A percentile compares a stretch with the other conserved stretches of the same genome.
Conservation (phyloP, 2,329 filamentous ascomycete species). For the Immersiporthe knoxdaviesiana region DNA sequence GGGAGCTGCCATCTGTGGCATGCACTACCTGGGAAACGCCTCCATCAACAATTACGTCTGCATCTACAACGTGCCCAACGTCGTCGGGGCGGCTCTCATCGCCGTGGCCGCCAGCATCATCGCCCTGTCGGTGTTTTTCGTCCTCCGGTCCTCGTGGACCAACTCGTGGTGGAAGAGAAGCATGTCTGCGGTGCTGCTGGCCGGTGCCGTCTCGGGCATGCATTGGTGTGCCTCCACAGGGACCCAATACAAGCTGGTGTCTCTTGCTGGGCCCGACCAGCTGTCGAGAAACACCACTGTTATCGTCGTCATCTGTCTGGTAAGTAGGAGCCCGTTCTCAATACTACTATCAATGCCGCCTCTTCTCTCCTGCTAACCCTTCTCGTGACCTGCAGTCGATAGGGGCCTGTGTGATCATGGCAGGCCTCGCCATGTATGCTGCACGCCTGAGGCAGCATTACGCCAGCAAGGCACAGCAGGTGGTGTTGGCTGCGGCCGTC, state of each 20-base stretch:
- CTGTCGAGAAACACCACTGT: constrained; percentile 67
- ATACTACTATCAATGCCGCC: not conserved
- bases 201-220: constrained; percentile 80
- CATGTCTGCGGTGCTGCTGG: constrained; percentile 68
- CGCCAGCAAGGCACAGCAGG: constrained; percentile 63
- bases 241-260: constrained; percentile 66
- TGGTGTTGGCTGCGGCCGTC: constrained; percentile 62
- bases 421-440: constrained; percentile 57
- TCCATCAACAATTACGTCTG: constrained; percentile 78
- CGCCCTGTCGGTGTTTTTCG: constrained; percentile 77
- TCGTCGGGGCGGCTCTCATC: constrained; percentile 72
- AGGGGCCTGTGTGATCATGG: constrained; percentile 63
- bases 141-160: constrained; percentile 75
- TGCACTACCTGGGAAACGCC: constrained; percentile 88
- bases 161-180: constrained; percentile 76
- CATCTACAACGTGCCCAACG: constrained; percentile 59
- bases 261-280: constrained; percentile 46
- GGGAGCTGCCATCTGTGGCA: constrained; percentile 76
- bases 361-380: not conserved
- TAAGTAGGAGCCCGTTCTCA: constrained; percentile 43
- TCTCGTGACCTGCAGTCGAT: constrained; percentile 54
- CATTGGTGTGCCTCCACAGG: constrained; percentile 80
- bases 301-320: constrained; percentile 73
- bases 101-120: constrained; percentile 72
- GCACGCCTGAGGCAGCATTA: constrained; percentile 56